Conservation (phyloP, 768 basidiomycete genomes). For the Daedaleopsis sinensis region DNA sequence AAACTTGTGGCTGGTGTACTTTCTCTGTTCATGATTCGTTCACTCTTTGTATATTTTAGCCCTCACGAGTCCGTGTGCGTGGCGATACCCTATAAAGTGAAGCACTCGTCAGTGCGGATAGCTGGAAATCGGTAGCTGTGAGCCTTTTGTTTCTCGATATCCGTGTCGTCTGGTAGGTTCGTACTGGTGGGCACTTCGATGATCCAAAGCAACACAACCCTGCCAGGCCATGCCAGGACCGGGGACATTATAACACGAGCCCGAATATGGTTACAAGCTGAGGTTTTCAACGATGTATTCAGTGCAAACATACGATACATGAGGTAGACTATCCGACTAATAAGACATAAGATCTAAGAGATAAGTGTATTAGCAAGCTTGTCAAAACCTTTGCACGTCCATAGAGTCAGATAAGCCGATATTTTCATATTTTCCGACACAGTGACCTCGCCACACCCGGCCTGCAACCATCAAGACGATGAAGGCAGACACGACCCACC, state of each 20-base stretch:
- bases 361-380: not conserved
- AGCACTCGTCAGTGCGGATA: no score
- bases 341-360: not conserved
- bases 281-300: not conserved
- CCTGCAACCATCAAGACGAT: conserved; percentile 54
- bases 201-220: no score
- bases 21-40: conserved; percentile 9
- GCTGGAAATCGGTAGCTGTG: no score
- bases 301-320: not conserved
- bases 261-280: no score
- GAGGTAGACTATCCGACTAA: no score
- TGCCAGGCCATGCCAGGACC: no score
- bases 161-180: no score
- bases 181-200: no score
- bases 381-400: not conserved
- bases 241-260: no score
- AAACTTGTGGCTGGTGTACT: conserved; percentile 23
- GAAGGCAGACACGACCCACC: conserved; percentile 38
- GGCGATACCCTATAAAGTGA: no score
- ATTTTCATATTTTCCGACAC: conserved; percentile 25
- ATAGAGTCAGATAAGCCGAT: conserved; percentile 23
- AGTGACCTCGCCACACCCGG: conserved; percentile 35
- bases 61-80: no score
- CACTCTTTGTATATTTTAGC: conserved; percentile 9
- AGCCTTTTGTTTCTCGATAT: no score